Evolutionary conservation across 306 rosid species (phyloP), one percentile per base, ranked within the genome.

Genomic region (Acacia melanoxylon): DNA sequence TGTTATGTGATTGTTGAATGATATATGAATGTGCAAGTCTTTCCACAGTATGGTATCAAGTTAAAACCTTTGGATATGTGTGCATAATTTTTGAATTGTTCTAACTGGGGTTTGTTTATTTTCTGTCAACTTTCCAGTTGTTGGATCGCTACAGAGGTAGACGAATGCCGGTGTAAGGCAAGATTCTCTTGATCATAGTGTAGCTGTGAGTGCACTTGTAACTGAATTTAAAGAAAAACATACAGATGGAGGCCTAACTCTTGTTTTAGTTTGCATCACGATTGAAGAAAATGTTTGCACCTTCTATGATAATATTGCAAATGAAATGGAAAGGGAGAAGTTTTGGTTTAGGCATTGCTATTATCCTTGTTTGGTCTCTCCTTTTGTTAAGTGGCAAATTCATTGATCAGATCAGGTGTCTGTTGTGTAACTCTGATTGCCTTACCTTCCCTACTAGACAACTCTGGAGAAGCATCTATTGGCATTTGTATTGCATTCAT

Each of bases 131-230:
- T 41, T 86, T 86, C 89, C 98, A 95, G 99, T 29, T 95, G 79
- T 58, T 95, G 33, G 99, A 95, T 24, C 92, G 94, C 69, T 92
- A 93, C 16, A 89, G 98, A 80, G 89, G 98, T 31, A 91, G 86
- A 82, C 89, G 99, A 74, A 90, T 95, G 78, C 99, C 99, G 1
- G 99, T 95, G 80, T 95, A 86, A 92, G 74, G 46, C 73, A 42
- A 73, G 68, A 76, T 75, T 71, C 79, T 33, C 24, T 25, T 68
- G 31, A 82, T 84, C 83, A 67, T 67, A 51, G 54, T 77, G 81
- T 69, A 74, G 83, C 78, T 16, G 85, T 63, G 49, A 80, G 76
- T 62, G 74, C 88, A 74, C 41, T 85, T 78, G 89, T 86, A 80
- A 85, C 90, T 86, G 78, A 74, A 84, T 87, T 90, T 86, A 88